phyloP scores from a whole-genome alignment of 2,329 filamentous ascomycete species.

The Exophiala spinifera region DNA sequence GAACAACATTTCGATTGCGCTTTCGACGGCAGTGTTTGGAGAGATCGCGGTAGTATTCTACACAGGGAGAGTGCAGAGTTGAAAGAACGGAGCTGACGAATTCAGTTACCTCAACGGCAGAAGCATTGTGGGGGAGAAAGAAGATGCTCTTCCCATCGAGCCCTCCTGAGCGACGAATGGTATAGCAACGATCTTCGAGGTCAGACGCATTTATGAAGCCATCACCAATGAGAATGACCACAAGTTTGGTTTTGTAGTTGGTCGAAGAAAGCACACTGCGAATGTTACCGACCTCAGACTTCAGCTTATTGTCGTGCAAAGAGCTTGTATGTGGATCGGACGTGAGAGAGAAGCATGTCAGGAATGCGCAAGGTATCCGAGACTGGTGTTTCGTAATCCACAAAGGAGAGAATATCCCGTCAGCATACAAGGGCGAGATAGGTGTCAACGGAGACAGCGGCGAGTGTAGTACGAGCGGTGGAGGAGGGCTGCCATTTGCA shows the following conservation, averaged over 20 bases:
- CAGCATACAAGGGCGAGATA: conserved; percentile 77
- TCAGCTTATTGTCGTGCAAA: conserved; percentile 81
- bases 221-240: conserved; percentile 74
- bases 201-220: conserved; percentile 60
- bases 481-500: conserved; percentile 42
- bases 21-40: conserved; percentile 91
- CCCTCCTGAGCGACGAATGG: conserved; percentile 73
- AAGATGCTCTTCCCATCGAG: conserved; percentile 83
- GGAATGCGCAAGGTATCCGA: conserved; percentile 72
- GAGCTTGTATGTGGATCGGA: conserved; percentile 70
- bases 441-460: conserved; percentile 88
- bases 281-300: conserved; percentile 77
- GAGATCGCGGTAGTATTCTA: conserved; percentile 91
- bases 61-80: conserved; percentile 67
- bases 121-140: conserved; percentile 72
- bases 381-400: conserved; percentile 91
- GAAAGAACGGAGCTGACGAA: conserved; percentile 72
- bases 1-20: conserved; percentile 71
- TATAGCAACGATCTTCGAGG: conserved; percentile 72
- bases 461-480: conserved; percentile 70
- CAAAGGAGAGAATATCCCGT: conserved; percentile 75
- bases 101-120: conserved; percentile 66
- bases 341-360: conserved; percentile 77
- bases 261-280: conserved; percentile 60
- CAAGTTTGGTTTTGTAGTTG: conserved; percentile 70